A percentile compares a stretch with the other conserved stretches of the same genome.
Conservation (phyloP, 2,329 filamentous ascomycete genomes). For the Knoxdaviesia capensis region DNA sequence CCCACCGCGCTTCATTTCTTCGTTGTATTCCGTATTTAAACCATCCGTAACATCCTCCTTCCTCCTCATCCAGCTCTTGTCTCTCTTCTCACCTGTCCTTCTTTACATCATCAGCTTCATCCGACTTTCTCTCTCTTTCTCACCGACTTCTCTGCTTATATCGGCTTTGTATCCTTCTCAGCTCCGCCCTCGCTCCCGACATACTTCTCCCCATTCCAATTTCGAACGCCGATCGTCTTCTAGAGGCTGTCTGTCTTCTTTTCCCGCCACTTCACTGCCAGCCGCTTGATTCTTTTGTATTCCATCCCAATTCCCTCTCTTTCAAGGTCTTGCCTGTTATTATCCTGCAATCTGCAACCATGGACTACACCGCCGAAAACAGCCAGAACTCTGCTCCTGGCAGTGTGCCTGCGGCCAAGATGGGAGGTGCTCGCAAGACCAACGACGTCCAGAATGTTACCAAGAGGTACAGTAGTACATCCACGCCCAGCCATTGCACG, state of each 20-base stretch:
- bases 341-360: too few species aligned
- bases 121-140: neutral
- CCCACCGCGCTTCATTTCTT: neutral
- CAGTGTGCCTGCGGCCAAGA: slow-evolving; percentile 39
- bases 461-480: slow-evolving; percentile 38
- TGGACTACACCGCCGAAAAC: slow-evolving; percentile 11
- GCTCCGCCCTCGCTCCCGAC: too few species aligned
- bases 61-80: slow-evolving; percentile 16
- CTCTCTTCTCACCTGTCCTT: slow-evolving; percentile 13
- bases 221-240: too few species aligned
- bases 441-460: slow-evolving; percentile 55
- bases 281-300: too few species aligned
- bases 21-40: neutral
- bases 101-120: neutral
- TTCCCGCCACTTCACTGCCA: too few species aligned
- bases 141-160: neutral
- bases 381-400: slow-evolving; percentile 49
- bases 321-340: too few species aligned
- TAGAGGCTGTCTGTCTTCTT: too few species aligned
- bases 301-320: too few species aligned
- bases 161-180: too few species aligned
- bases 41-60: neutral
- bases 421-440: slow-evolving; percentile 32
- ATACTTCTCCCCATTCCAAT: too few species aligned
- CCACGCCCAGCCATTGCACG: neutral